Evolutionary conservation across 768 basidiomycete genomes (phyloP), one percentile per base, ranked within the genome.

Genomic region (Leucosporidium creatinivorum): DNA sequence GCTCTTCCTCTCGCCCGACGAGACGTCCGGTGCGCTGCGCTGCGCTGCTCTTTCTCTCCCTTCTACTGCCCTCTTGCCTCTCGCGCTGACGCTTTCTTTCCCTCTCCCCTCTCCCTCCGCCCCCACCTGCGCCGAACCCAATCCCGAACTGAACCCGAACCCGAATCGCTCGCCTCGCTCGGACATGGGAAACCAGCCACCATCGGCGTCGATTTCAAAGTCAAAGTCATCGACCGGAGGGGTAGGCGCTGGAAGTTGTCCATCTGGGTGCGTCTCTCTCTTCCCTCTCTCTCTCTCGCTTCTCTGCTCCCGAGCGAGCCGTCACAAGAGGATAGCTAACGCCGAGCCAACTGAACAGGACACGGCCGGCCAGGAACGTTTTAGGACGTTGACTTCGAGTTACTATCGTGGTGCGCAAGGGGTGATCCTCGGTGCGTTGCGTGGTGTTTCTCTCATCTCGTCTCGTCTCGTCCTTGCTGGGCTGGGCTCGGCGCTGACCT

Each of bases 1-100:
- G 79, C 89, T 91, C 74, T 97, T 93, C 87, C 80, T 97, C 25
- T 87, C 89, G 10, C 89, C 91, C 77, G 92, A 93, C 76, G 91
- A 93, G 79, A 85, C 86, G 57, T 89, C 85, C 69, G 87, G 89
- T 33, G 91, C 89, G 30, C 90, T 89, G 74, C 86, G 30, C 51
- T 28, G 68, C 50, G 25, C 26, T 50, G 59, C 44, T n/a, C 50
- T 15, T 67, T 71, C 23, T 67, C 62, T 31, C 33, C 33, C 10
- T 33, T 33, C 33, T 33, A n/a, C n/a, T n/a, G n/a, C n/a, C n/a
- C n/a, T n/a, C n/a, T n/a, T n/a, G n/a, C n/a, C n/a, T n/a, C n/a
- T n/a, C n/a, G n/a, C n/a, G n/a, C n/a, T n/a, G n/a, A n/a, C n/a
- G n/a, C 33, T 52, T 62, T 36, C 26, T 31, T 25, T 66, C 69